A percentile compares a stretch with the other conserved stretches of the same genome.
phyloP scores from a whole-genome alignment of 2,329 filamentous ascomycete species.

The Beauveria australis region DNA sequence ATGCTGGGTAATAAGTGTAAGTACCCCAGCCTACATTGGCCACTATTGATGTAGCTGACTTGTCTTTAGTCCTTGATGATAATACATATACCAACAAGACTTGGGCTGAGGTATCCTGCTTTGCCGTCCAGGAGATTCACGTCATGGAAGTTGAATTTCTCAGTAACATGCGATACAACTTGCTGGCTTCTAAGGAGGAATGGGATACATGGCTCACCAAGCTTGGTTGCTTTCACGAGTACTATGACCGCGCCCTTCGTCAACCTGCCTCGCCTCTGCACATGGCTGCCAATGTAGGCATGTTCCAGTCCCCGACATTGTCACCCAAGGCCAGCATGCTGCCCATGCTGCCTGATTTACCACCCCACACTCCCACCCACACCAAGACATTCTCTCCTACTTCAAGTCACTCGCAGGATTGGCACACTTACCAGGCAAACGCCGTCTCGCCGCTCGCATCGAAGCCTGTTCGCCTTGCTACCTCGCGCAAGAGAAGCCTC shows the following conservation, averaged over 20 bases:
- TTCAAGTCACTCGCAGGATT: conserved; percentile 28
- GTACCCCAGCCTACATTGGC: conserved; percentile 20
- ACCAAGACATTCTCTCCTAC: conserved; percentile 33
- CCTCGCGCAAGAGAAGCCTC: conserved; percentile 41
- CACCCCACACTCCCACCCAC: conserved; percentile 26
- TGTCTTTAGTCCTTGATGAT: conserved; percentile 69
- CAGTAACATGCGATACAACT: conserved; percentile 94
- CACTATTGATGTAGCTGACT: conserved; percentile 19
- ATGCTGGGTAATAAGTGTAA: conserved; percentile 97
- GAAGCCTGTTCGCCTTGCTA: conserved; percentile 35
- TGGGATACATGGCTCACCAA: conserved; percentile 85
- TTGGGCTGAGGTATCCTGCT: conserved; percentile 95
- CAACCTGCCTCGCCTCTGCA: conserved; percentile 31
- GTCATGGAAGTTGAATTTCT: conserved; percentile 99
- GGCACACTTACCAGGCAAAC: conserved; percentile 31
- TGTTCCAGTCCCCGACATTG: conserved; percentile 36
- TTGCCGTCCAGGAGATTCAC: conserved; percentile 89
- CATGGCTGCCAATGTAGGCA: conserved; percentile 24
- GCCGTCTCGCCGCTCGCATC: conserved; percentile 40
- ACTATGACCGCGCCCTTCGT: conserved; percentile 62
- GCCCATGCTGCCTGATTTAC: conserved; percentile 22
- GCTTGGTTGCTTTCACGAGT: conserved; percentile 73
- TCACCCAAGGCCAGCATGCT: conserved; percentile 37
- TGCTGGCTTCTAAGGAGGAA: conserved; percentile 76
- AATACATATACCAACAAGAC: conserved; percentile 99